Evolutionary conservation across 1,139 yeast genomes (phyloP), one percentile per base, ranked within the genome.

Genomic region (Suhomyces bribrorum): DNA sequence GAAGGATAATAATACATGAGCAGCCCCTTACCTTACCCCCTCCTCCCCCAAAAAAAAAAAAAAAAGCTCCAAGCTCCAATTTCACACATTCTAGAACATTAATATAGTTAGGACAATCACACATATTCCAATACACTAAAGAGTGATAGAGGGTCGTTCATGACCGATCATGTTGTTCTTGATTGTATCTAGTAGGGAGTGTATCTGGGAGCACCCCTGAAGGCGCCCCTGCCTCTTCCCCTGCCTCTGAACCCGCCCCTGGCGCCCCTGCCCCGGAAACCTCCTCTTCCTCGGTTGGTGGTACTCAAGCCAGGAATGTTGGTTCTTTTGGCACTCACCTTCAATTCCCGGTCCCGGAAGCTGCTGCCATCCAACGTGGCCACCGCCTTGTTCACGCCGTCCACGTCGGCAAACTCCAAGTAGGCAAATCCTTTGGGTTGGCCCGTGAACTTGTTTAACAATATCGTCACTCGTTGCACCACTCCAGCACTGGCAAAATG

Each of bases 371-470:
- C 82, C 48, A 84, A 70, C 1, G 65, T 59, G 7, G 75, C 75
- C 29, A 86, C 69, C 0, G 95, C 94, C 47, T 77, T 73, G 14
- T 77, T 66, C 2, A 86, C 92, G 4, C 76, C 71, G 13, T 75
- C 75, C 2, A 75, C 75, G 53, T 79, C 83, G 25, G 81, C 78
- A 57, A 85, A 86, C 57, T 87, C 96, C 50, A 87, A 75, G 59
- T 86, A 87, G 1, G 95, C 96, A 63, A 75, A 86, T 4, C 96
- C 96, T 59, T 84, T 86, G 28, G 96, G 94, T 47, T 75, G 81
- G 2, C 95, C 94, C 0, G 90, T 80, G 53, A 65, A 69, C 54
- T 80, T 81, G 64, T 87, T 85, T 48, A 76, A 69, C 59, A 85
- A 65, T 38, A 90, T 85, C 1, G 96, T 90, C 27, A 90, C 90